Conservation (phyloP, 306 rosid genomes). For the Herpetospermum pedunculosum region DNA sequence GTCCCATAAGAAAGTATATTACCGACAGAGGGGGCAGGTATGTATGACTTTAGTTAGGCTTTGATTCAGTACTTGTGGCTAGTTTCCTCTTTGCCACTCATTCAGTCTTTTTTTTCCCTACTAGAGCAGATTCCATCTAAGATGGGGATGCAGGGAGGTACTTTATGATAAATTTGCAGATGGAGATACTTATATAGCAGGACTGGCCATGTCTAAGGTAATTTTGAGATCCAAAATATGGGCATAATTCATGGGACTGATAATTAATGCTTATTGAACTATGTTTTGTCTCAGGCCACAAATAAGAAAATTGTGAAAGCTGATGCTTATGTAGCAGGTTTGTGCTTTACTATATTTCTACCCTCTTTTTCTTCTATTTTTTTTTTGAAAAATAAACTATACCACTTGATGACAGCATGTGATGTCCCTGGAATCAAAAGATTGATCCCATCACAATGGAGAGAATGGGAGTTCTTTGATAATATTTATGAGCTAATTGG, state of each 20-base stretch:
- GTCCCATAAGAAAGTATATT: slow-evolving; percentile 83
- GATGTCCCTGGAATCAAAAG: slow-evolving; percentile 98
- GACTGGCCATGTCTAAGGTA: slow-evolving; percentile 87
- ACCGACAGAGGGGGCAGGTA: slow-evolving; percentile 97
- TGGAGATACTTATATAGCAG: slow-evolving; percentile 57
- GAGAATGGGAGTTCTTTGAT: slow-evolving; percentile 61
- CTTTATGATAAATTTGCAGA: slow-evolving; percentile 60
- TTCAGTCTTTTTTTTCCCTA: slow-evolving; percentile 16
- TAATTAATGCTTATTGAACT: slow-evolving; percentile 3
- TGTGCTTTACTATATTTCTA: slow-evolving; percentile 22
- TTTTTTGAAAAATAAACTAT: slow-evolving; percentile 11
- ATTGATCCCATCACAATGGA: slow-evolving; percentile 76
- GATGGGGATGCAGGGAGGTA: slow-evolving; percentile 98
- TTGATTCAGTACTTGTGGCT: neutral
- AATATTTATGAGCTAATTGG: slow-evolving; percentile 78
- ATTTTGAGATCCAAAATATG: neutral
- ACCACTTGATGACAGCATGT: slow-evolving; percentile 61
- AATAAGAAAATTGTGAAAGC: slow-evolving; percentile 72
- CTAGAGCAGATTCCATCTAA: slow-evolving; percentile 82
- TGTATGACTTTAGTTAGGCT: neutral
- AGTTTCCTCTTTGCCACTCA: neutral
- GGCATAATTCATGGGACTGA: neutral
- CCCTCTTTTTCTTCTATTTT: neutral
- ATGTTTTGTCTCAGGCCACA: slow-evolving; percentile 54
- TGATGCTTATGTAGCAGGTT: slow-evolving; percentile 95